phyloP scores from a whole-genome alignment of 495 filamentous ascomycete genomes.

The Neurospora pannonica region DNA sequence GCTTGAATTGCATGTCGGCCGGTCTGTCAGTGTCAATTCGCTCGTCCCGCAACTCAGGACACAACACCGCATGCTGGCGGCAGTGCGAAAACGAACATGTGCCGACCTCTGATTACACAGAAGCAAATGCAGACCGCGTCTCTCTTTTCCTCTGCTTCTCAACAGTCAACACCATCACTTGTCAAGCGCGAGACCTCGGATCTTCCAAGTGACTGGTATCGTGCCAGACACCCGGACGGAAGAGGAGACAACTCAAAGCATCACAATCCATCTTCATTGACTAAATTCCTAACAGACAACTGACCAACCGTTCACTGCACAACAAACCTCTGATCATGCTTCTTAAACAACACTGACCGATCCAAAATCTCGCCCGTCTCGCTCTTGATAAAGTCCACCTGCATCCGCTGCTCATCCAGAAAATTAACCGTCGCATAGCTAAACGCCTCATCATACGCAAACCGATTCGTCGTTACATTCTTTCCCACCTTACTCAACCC shows the following conservation, averaged over 20 bases:
- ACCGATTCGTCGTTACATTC: slow-evolving; percentile 37
- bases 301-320: slow-evolving; percentile 21
- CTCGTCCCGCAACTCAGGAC: too few relatives aligned
- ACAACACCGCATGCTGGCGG: too few relatives aligned
- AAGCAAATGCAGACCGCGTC: background rate
- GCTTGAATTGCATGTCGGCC: background rate
- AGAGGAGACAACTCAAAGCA: background rate
- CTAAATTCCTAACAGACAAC: background rate
- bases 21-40: too few relatives aligned
- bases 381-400: slow-evolving; percentile 36
- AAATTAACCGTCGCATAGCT: slow-evolving; percentile 39
- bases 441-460: slow-evolving; percentile 48
- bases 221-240: background rate
- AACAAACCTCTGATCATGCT: slow-evolving; percentile 40
- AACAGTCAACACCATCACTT: background rate
- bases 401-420: slow-evolving; percentile 19
- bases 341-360: slow-evolving; percentile 42
- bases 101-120: background rate
- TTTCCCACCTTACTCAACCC: slow-evolving; percentile 29
- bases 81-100: background rate
- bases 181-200: background rate
- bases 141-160: background rate
- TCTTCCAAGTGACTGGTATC: background rate
- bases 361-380: slow-evolving; percentile 43
- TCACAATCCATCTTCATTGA: background rate